Evolutionary conservation across 495 filamentous ascomycete species (phyloP).

Genomic region (Penicillium diatomitis): DNA sequence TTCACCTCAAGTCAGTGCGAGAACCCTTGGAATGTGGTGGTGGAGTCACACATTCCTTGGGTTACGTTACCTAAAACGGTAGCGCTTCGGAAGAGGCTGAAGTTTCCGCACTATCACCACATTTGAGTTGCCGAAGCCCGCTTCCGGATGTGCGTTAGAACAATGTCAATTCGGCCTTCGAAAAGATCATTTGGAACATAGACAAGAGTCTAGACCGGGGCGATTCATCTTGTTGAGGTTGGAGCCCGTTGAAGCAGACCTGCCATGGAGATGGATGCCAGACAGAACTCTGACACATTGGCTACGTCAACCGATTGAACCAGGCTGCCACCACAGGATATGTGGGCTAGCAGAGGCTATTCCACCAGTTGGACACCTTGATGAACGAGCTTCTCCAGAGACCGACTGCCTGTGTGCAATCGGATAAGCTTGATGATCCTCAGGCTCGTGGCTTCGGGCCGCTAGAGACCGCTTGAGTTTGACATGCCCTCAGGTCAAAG

Average conservation of each 20-base stretch:
- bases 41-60: neutral
- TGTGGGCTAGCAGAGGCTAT: no score
- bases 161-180: neutral
- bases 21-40: no score
- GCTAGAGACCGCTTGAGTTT: neutral
- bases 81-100: neutral
- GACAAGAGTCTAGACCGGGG: conserved; percentile 6
- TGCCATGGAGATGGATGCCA: no score
- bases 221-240: no score
- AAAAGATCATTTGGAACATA: neutral
- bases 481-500: neutral
- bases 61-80: conserved; percentile 6
- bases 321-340: no score
- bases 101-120: neutral
- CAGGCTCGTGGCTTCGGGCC: neutral
- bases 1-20: no score
- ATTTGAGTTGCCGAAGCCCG: conserved; percentile 9
- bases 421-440: conserved; percentile 1
- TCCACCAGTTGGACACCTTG: no score
- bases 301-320: no score
- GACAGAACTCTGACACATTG: no score
- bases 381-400: neutral
- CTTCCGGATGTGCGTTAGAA: conserved; percentile 12
- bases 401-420: conserved; percentile 9
- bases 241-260: no score